A percentile compares a stretch with the other conserved stretches of the same genome.
Evolutionary conservation across 805 yeast genomes (phyloP).

Genomic region (Candida michaelii): DNA sequence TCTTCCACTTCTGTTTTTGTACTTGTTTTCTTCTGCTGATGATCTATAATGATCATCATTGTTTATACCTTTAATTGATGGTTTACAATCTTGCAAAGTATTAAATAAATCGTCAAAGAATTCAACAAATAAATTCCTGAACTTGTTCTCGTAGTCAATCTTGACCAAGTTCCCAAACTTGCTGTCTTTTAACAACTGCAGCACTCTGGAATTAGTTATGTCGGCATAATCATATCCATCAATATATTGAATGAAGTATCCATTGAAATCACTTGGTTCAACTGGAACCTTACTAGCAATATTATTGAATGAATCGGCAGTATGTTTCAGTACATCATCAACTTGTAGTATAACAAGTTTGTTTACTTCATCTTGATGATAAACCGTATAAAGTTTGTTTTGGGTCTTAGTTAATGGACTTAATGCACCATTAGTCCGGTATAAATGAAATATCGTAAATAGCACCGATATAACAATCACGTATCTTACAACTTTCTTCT

Average conservation of each 20-base stretch:
- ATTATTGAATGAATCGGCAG: conserved; percentile 1
- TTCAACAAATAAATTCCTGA: conserved; percentile 5
- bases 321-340: conserved; percentile 2
- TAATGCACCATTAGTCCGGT: background rate
- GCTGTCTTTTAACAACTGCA: background rate
- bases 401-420: background rate
- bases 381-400: conserved; percentile 5
- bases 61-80: conserved; percentile 22
- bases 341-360: conserved; percentile 12
- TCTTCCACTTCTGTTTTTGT: conserved; percentile 24
- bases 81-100: conserved; percentile 21
- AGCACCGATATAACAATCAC: background rate
- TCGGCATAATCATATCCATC: conserved; percentile 14
- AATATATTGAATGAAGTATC: conserved; percentile 6
- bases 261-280: conserved; percentile 6
- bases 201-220: background rate
- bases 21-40: conserved; percentile 18
- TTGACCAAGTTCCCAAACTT: conserved; percentile 8
- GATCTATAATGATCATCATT: conserved; percentile 28
- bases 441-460: background rate
- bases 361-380: conserved; percentile 12
- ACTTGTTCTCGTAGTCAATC: conserved; percentile 10
- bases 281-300: conserved; percentile 2
- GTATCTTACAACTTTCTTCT: conserved; percentile 1
- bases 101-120: conserved; percentile 23